These are phyloP conservation scores for Hymenoscyphus scutula DNA, from an alignment of 2,329 filamentous ascomycete species.

Conservation along the genomic window DNA sequence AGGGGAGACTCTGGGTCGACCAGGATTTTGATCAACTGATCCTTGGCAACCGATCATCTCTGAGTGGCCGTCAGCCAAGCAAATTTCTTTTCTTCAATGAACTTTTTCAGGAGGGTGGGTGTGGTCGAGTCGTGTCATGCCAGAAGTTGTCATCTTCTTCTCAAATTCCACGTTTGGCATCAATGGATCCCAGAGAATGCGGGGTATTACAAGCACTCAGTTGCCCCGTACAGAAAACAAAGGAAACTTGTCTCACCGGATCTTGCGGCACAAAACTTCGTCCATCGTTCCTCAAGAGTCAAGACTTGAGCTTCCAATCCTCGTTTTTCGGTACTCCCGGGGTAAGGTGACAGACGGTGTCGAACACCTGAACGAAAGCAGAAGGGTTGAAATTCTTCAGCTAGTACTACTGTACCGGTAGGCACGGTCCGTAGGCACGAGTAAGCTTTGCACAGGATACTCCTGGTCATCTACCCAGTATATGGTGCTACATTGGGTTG, in stretches of 20 bases:
- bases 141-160: too few species aligned
- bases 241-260: conserved; percentile 1
- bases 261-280: neutral
- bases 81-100: neutral
- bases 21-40: too few species aligned
- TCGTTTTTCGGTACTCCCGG: neutral
- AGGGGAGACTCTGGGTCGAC: too few species aligned
- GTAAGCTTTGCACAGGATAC: neutral
- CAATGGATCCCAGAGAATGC: conserved; percentile 1
- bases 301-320: neutral
- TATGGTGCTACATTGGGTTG: neutral
- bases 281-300: neutral
- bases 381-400: neutral
- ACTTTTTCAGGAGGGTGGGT: neutral
- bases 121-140: too few species aligned
- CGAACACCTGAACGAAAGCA: neutral
- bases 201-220: neutral
- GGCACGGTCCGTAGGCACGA: neutral
- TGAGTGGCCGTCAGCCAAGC: neutral
- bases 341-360: neutral
- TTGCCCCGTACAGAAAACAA: neutral
- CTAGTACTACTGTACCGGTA: neutral
- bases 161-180: neutral
- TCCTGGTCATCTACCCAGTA: neutral
- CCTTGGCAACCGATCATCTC: too few species aligned